phyloP scores from a whole-genome alignment of 805 yeast genomes.

The Barnettozyma siamensis region DNA sequence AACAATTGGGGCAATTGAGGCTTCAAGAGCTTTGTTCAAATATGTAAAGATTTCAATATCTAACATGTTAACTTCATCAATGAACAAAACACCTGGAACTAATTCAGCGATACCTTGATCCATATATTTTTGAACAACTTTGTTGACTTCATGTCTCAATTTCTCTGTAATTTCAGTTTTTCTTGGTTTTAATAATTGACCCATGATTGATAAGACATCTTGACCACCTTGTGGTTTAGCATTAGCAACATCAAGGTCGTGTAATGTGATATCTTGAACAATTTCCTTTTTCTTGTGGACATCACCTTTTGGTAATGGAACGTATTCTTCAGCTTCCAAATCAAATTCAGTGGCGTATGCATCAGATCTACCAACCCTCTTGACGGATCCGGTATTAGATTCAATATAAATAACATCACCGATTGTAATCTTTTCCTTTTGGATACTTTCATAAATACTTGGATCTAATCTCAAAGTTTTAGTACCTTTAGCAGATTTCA shows the following conservation, averaged over 20 bases:
- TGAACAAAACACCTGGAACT: conserved; percentile 95
- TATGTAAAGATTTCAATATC: conserved; percentile 96
- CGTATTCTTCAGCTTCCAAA: conserved; percentile 97
- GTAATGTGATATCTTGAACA: conserved; percentile 94
- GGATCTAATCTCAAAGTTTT: conserved; percentile 88
- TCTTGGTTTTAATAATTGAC: conserved; percentile 90
- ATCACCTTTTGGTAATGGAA: conserved; percentile 97
- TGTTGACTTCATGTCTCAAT: conserved; percentile 87
- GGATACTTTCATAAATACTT: conserved; percentile 86
- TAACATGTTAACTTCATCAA: conserved; percentile 97
- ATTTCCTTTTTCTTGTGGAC: conserved; percentile 97
- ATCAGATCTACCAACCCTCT: conserved; percentile 96
- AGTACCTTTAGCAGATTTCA: conserved; percentile 88
- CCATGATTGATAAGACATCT: conserved; percentile 93
- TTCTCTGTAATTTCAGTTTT: conserved; percentile 97
- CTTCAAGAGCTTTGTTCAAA: conserved; percentile 88
- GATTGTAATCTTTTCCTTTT: conserved; percentile 87
- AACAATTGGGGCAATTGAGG: conserved; percentile 88
- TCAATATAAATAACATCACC: conserved; percentile 98
- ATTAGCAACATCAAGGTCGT: conserved; percentile 94
- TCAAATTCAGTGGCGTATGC: conserved; percentile 98
- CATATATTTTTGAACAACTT: conserved; percentile 91
- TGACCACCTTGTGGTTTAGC: conserved; percentile 97
- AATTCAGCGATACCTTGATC: conserved; percentile 98
- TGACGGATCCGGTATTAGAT: conserved; percentile 95